Conservation (phyloP, 2,329 filamentous ascomycete genomes). For the Huntiella omanensis region DNA sequence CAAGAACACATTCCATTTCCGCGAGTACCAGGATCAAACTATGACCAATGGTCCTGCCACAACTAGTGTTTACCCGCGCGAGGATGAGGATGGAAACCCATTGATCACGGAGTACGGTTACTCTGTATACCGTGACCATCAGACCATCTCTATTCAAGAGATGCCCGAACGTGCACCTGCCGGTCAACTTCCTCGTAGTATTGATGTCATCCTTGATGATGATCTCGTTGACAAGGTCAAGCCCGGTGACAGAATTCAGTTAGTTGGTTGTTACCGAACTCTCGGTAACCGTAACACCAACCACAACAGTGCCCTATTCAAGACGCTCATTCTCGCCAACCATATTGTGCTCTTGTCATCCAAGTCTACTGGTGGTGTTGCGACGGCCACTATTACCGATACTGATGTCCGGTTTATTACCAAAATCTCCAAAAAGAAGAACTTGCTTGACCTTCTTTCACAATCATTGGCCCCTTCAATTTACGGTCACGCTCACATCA, state of each 20-base stretch:
- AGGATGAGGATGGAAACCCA: constrained; percentile 83
- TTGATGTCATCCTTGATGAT: constrained; percentile 92
- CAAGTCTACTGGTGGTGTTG: constrained; percentile 87
- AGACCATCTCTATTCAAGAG: constrained; percentile 95
- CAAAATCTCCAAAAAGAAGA: constrained; percentile 86
- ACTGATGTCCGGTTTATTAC: constrained; percentile 98
- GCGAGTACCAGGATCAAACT: constrained; percentile 89
- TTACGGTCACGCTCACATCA: constrained; percentile 91
- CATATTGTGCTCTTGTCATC: constrained; percentile 88
- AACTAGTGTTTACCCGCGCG: constrained; percentile 80
- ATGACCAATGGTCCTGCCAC: constrained; percentile 87
- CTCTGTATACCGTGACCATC: constrained; percentile 88
- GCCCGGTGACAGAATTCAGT: constrained; percentile 84
- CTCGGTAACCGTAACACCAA: constrained; percentile 87
- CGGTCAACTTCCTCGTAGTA: constrained; percentile 82
- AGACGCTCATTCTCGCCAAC: constrained; percentile 83
- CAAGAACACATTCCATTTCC: constrained; percentile 69
- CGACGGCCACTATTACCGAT: constrained; percentile 81
- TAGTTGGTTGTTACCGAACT: constrained; percentile 91
- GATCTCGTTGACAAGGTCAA: constrained; percentile 90
- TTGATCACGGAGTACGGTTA: constrained; percentile 91
- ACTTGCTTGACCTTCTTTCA: constrained; percentile 78
- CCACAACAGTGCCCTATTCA: constrained; percentile 81
- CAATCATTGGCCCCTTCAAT: constrained; percentile 94
- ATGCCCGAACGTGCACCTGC: constrained; percentile 96